Conservation (phyloP, 192 early-diverging fungal species). For the Backusella sp. region DNA sequence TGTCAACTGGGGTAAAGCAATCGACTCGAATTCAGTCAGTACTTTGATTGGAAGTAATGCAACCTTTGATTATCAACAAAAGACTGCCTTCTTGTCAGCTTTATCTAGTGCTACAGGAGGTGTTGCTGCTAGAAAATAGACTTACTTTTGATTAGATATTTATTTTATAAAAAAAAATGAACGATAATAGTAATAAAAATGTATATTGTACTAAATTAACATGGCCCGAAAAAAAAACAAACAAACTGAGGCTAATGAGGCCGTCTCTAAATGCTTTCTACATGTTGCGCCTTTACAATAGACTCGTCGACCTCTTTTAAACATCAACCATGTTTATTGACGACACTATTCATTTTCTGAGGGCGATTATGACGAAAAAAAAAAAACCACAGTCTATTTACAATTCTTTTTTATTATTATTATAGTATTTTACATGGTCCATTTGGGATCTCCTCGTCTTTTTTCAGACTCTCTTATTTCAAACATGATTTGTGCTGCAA, state of each 20-base stretch:
- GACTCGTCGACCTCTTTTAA: too few relatives aligned
- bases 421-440: constrained; percentile 21
- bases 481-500: constrained; percentile 74
- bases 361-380: too few relatives aligned
- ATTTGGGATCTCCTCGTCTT: constrained; percentile 41
- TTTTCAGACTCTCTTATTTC: constrained; percentile 76
- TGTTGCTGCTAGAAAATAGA: constrained; percentile 11
- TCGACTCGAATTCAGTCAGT: constrained; percentile 1
- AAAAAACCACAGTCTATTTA: not conserved
- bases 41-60: constrained; percentile 30
- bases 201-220: not conserved
- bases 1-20: not conserved
- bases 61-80: constrained; percentile 21
- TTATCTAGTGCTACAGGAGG: constrained; percentile 22
- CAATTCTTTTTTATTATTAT: not conserved
- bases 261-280: too few relatives aligned
- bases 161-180: not conserved
- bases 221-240: too few relatives aligned
- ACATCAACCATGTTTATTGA: too few relatives aligned
- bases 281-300: too few relatives aligned
- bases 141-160: not conserved
- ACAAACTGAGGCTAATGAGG: too few relatives aligned
- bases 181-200: not conserved
- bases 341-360: too few relatives aligned
- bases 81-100: constrained; percentile 20